These are phyloP conservation scores for Phytopythium chamaehyphon DNA, from an alignment of 352 stramenopile genomes.

Conservation along the genomic window DNA sequence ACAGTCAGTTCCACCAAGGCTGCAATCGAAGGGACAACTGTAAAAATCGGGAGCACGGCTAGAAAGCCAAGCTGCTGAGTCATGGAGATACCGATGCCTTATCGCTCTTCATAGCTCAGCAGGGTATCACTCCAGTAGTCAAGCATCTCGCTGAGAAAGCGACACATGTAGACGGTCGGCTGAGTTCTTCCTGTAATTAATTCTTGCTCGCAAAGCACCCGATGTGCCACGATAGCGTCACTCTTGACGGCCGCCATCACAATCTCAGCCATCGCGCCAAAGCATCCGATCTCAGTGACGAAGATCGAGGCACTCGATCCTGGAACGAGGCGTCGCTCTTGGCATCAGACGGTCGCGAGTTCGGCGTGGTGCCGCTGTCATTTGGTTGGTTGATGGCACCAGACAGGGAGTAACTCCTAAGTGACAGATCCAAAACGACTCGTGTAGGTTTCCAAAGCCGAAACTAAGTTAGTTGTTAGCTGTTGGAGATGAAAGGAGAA, in stretches of 20 bases:
- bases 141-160: slow-evolving; percentile 74
- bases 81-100: slow-evolving; percentile 59
- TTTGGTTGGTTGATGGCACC: too few relatives aligned
- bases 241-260: slow-evolving; percentile 84
- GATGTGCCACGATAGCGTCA: slow-evolving; percentile 63
- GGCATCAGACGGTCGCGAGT: slow-evolving; percentile 1
- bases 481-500: too few relatives aligned
- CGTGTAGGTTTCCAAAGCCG: too few relatives aligned
- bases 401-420: too few relatives aligned
- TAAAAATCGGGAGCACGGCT: slow-evolving; percentile 46
- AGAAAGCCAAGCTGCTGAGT: slow-evolving; percentile 58
- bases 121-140: slow-evolving; percentile 64
- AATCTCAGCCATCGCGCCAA: slow-evolving; percentile 64
- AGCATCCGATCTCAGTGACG: slow-evolving; percentile 4
- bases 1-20: slow-evolving; percentile 48
- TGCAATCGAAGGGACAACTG: slow-evolving; percentile 51
- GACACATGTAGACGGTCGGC: slow-evolving; percentile 72
- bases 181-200: slow-evolving; percentile 38
- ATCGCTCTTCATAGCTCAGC: slow-evolving; percentile 51
- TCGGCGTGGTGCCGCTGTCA: background rate
- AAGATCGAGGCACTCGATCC: background rate
- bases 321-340: slow-evolving; percentile 3
- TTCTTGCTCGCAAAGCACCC: slow-evolving; percentile 45
- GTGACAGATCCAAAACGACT: too few relatives aligned
- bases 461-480: too few relatives aligned